A percentile compares a stretch with the other conserved stretches of the same genome.
Conservation (phyloP, 1,139 yeast species). For the Diutina sp. region DNA sequence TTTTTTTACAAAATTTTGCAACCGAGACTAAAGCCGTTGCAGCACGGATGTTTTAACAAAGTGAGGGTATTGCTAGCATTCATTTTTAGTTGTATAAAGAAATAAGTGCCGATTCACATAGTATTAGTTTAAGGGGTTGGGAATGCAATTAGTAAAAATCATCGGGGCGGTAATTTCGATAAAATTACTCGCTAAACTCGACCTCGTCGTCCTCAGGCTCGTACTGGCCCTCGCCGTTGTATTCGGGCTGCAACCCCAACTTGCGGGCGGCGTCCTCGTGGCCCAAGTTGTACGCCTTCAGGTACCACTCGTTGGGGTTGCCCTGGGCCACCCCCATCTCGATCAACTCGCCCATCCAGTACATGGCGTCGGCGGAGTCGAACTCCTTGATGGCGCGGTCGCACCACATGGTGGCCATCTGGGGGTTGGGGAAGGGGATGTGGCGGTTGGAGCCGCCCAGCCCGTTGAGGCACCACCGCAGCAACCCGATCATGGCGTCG, state of each 20-base stretch:
- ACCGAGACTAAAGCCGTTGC: no score
- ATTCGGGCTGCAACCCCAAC: constrained; percentile 2
- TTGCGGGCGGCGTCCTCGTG: constrained; percentile 3
- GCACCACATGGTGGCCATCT: constrained; percentile 82
- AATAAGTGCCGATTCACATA: background rate
- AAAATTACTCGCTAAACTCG: background rate
- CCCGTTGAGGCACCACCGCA: constrained; percentile 90
- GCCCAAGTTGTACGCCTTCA: constrained; percentile 3
- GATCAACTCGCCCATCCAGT: constrained; percentile 68
- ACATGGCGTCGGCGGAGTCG: constrained; percentile 71
- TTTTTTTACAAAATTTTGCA: no score
- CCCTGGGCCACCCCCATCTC: constrained; percentile 49
- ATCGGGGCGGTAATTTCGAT: background rate
- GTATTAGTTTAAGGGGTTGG: background rate
- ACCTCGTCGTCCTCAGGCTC: constrained; percentile 1
- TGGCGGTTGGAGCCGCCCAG: constrained; percentile 40
- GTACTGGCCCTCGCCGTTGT: constrained; percentile 1
- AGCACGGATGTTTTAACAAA: no score
- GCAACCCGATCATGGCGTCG: constrained; percentile 78
- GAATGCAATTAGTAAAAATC: background rate
- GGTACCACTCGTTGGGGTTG: constrained; percentile 6
- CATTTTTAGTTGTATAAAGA: background rate
- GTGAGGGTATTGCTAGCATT: background rate
- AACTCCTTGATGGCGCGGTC: constrained; percentile 65
- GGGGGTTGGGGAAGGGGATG: constrained; percentile 56